Percentiles rank a stretch among this genome's conserved stretches.
Conservation (phyloP, 2,329 filamentous ascomycete genomes). For the Penicillium paneum region DNA sequence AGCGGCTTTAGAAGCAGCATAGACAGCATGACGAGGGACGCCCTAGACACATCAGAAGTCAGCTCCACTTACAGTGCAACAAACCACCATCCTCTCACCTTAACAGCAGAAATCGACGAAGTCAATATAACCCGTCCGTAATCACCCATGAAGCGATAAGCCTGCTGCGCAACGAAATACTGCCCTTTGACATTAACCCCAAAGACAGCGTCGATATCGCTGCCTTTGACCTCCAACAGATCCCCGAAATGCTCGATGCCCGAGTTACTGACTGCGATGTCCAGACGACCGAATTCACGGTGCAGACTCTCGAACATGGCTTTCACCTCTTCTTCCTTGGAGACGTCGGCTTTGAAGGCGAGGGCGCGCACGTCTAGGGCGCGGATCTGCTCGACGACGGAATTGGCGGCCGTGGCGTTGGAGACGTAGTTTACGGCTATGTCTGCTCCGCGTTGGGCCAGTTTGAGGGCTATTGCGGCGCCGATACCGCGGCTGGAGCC, state of each 20-base stretch:
- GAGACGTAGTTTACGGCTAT: constrained; percentile 20
- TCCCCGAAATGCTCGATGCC: constrained; percentile 22
- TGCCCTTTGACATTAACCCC: constrained; percentile 24
- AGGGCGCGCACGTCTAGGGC: constrained; percentile 13
- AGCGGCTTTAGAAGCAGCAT: constrained; percentile 23
- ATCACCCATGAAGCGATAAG: constrained; percentile 20
- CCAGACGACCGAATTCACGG: constrained; percentile 16
- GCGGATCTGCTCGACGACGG: constrained; percentile 12
- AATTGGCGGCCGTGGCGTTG: constrained; percentile 12
- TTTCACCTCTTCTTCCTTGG: constrained; percentile 14
- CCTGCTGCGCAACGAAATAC: constrained; percentile 24
- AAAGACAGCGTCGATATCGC: constrained; percentile 22
- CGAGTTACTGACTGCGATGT: constrained; percentile 24
- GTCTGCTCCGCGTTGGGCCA: constrained; percentile 18
- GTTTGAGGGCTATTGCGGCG: constrained; percentile 20
- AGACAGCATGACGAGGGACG: constrained; percentile 20
- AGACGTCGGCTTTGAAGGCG: constrained; percentile 21
- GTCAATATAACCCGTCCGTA: constrained; percentile 21
- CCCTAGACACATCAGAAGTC: constrained; percentile 10
- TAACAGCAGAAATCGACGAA: constrained; percentile 23
- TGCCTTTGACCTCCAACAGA: constrained; percentile 11
- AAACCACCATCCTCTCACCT: constrained; percentile 8
- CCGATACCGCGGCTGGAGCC: constrained; percentile 25
- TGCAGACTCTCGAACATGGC: constrained; percentile 17
- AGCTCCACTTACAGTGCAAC: neutral